These are phyloP conservation scores for Xylaria telfairii DNA, from an alignment of 495 filamentous ascomycete species.

Conservation along the genomic window DNA sequence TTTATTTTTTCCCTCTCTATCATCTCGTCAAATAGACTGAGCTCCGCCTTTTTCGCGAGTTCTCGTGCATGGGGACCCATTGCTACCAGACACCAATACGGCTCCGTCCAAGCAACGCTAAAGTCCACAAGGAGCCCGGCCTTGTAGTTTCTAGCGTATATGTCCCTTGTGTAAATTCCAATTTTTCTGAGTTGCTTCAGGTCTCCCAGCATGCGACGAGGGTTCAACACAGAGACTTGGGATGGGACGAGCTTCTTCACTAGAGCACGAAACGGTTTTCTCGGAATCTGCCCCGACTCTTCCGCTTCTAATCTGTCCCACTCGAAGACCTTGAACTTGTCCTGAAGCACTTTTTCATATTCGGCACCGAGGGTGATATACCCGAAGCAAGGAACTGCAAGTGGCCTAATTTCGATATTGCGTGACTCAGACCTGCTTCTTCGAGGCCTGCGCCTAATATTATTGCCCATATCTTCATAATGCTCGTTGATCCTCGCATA, in stretches of 20 bases:
- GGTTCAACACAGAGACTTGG: slow-evolving; percentile 1
- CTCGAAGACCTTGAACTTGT: neutral
- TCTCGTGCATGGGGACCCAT: neutral
- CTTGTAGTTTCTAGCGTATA: slow-evolving; percentile 25
- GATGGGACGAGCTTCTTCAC: slow-evolving; percentile 26
- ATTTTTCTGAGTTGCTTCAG: slow-evolving; percentile 23
- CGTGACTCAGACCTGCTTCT: neutral
- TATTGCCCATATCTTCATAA: neutral
- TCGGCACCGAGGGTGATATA: slow-evolving; percentile 25
- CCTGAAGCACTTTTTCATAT: slow-evolving; percentile 17
- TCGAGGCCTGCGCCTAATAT: neutral
- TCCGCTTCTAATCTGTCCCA: slow-evolving; percentile 13
- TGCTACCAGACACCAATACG: neutral
- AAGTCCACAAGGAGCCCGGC: slow-evolving; percentile 31
- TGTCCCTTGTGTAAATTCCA: slow-evolving; percentile 28
- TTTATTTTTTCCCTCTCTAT: neutral
- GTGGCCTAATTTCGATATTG: neutral
- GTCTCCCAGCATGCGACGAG: slow-evolving; percentile 21
- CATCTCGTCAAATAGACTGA: neutral
- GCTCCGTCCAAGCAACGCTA: slow-evolving; percentile 27
- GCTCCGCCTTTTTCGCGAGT: neutral
- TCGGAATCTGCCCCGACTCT: slow-evolving; percentile 6
- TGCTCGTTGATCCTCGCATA: slow-evolving; percentile 30
- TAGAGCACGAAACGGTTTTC: slow-evolving; percentile 25
- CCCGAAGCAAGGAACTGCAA: slow-evolving; percentile 25